phyloP scores from a whole-genome alignment of 257 asterid genomes.

The Sherardia arvensis region DNA sequence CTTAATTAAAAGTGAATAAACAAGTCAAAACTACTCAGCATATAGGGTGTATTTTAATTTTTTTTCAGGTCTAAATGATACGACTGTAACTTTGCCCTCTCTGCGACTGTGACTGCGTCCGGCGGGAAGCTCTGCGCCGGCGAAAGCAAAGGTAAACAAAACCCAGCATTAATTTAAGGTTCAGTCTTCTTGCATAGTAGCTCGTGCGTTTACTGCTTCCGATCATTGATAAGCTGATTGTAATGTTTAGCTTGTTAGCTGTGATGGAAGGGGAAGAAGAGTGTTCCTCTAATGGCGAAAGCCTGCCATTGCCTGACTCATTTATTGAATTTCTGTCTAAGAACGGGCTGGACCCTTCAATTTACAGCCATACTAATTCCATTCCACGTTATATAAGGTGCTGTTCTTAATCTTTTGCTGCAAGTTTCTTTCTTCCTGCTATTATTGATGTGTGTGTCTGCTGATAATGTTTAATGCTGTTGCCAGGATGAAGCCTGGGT shows the following conservation, averaged over 20 bases:
- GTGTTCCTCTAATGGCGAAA: constrained; percentile 13
- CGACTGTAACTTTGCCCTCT: neutral
- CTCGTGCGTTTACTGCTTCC: neutral
- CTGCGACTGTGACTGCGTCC: too few relatives aligned
- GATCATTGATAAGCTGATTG: neutral
- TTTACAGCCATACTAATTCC: constrained; percentile 47
- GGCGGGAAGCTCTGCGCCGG: neutral
- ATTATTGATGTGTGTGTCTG: neutral
- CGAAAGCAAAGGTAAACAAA: neutral
- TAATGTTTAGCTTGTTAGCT: neutral
- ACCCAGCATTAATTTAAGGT: neutral
- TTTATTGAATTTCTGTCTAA: constrained; percentile 59
- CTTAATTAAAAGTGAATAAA: too few relatives aligned
- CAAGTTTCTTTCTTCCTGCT: neutral
- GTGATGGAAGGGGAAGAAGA: constrained; percentile 25
- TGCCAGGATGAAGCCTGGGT: constrained; percentile 73
- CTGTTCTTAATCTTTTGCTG: constrained; percentile 5
- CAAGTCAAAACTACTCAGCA: too few relatives aligned
- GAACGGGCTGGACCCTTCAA: constrained; percentile 72
- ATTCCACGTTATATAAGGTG: constrained; percentile 87
- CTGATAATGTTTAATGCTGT: constrained; percentile 5
- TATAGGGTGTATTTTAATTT: too few relatives aligned
- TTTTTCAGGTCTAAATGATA: too few relatives aligned
- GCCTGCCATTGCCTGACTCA: constrained; percentile 56
- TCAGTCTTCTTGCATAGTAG: neutral